Percentiles rank a stretch among this genome's conserved stretches.
These are phyloP conservation scores for Oidiodendron maius DNA, from an alignment of 495 filamentous ascomycete genomes.

Conservation along the genomic window DNA sequence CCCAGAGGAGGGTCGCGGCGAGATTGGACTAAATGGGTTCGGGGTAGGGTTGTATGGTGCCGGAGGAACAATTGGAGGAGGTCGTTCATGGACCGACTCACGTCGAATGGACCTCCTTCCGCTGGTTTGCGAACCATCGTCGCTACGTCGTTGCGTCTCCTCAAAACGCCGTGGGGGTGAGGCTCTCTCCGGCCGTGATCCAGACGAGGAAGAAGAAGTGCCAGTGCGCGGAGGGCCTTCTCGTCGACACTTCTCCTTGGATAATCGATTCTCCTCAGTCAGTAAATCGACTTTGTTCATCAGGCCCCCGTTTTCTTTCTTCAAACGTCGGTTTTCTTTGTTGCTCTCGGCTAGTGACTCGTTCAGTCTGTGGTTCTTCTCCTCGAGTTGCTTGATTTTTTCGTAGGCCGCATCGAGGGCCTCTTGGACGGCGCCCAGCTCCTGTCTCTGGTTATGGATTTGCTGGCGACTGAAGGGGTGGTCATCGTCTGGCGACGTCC, in stretches of 20 bases:
- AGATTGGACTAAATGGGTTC: constrained; percentile 10
- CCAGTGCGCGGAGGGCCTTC: not conserved
- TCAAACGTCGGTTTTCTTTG: constrained; percentile 32
- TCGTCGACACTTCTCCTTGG: not conserved
- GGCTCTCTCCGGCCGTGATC: not conserved
- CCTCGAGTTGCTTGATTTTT: constrained; percentile 16
- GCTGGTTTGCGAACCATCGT: not conserved
- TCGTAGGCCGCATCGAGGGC: constrained; percentile 45
- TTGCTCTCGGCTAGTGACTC: constrained; percentile 29
- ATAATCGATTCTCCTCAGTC: constrained; percentile 1
- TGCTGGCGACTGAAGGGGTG: constrained; percentile 7
- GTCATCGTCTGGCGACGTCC: constrained; percentile 4
- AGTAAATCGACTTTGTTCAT: constrained; percentile 26
- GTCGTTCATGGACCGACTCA: not conserved
- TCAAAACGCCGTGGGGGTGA: not conserved
- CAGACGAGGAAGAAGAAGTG: not conserved
- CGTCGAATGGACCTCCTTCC: not conserved
- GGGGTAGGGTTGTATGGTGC: not conserved
- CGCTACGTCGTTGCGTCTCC: not conserved
- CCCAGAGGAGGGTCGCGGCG: constrained; percentile 6
- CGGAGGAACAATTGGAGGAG: not conserved
- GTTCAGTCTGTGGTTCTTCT: constrained; percentile 12
- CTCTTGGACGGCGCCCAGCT: constrained; percentile 13
- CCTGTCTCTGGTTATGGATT: constrained; percentile 10
- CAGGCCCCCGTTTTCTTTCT: constrained; percentile 19